Evolutionary conservation across 1,284 basidiomycete genomes (phyloP).

Genomic region (Vanrija pseudolonga): DNA sequence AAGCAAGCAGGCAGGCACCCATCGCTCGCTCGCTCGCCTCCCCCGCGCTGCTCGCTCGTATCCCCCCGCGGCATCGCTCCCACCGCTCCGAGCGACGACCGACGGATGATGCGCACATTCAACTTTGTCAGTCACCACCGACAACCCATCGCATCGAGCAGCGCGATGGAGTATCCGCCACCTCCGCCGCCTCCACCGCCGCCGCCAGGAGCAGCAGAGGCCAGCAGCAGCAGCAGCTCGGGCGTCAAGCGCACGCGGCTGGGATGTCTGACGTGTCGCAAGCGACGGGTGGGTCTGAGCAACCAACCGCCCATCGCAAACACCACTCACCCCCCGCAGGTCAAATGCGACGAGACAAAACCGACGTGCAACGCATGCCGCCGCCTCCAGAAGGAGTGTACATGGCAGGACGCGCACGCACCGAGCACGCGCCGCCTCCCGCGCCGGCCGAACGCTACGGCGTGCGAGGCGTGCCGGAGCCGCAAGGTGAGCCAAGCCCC

Average conservation of each 20-base stretch:
- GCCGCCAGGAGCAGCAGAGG: too few species aligned
- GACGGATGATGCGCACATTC: too few species aligned
- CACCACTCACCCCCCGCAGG: constrained; percentile 8
- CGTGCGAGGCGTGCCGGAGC: constrained; percentile 1
- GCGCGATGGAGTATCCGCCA: too few species aligned
- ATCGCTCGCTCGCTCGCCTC: too few species aligned
- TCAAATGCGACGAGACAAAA: constrained; percentile 13
- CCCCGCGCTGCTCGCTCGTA: too few species aligned
- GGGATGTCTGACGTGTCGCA: constrained; percentile 31
- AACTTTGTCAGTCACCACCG: too few species aligned
- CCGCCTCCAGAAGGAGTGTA: constrained; percentile 1
- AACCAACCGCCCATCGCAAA: constrained; percentile 26
- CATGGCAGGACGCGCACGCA: not conserved
- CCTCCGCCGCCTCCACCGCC: too few species aligned
- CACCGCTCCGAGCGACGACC: too few species aligned
- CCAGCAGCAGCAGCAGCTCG: not conserved
- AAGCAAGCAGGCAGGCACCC: too few species aligned
- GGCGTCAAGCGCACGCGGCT: constrained; percentile 8
- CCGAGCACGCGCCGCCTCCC: not conserved
- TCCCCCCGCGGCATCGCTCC: too few species aligned
- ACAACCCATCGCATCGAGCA: too few species aligned
- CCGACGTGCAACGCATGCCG: constrained; percentile 5
- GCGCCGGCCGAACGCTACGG: constrained; percentile 5
- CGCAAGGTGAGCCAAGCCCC: constrained; percentile 1
- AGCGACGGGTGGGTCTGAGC: constrained; percentile 27